Evolutionary conservation across 176 grass and related monocot species (phyloP).

Genomic region (Ampelocalamus luodianensis): DNA sequence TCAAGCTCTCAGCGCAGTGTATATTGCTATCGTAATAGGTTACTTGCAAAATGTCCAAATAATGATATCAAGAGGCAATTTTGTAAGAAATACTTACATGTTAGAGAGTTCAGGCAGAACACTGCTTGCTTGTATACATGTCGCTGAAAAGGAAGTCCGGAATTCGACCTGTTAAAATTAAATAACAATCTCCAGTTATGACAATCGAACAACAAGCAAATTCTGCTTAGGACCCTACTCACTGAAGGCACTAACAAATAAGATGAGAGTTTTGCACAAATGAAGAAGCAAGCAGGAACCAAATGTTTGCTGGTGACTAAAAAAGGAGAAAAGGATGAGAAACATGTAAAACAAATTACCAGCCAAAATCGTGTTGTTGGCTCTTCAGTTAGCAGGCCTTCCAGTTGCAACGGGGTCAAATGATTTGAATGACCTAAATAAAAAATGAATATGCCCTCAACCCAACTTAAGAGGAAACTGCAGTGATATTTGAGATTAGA

Average conservation of each 20-base stretch:
- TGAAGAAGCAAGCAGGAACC: background rate
- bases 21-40: background rate
- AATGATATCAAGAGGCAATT: background rate
- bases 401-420: constrained; percentile 91
- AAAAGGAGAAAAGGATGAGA: constrained; percentile 29
- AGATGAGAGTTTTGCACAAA: background rate
- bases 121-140: constrained; percentile 75
- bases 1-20: constrained; percentile 9
- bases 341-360: constrained; percentile 55
- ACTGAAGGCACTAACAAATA: background rate
- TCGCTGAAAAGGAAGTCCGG: constrained; percentile 72
- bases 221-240: constrained; percentile 23
- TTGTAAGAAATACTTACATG: constrained; percentile 61
- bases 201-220: constrained; percentile 17
- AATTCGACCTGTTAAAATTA: constrained; percentile 84
- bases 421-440: constrained; percentile 70
- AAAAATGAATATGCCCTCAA: constrained; percentile 22
- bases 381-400: constrained; percentile 82
- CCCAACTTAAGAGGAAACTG: constrained; percentile 29
- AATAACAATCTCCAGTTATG: background rate
- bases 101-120: constrained; percentile 85
- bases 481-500: constrained; percentile 4
- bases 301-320: constrained; percentile 9
- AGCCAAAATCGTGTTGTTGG: constrained; percentile 81
- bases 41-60: background rate